Evolutionary conservation across 345 rosid species (phyloP), one percentile per base, ranked within the genome.

Genomic region (Acer yangbiense): DNA sequence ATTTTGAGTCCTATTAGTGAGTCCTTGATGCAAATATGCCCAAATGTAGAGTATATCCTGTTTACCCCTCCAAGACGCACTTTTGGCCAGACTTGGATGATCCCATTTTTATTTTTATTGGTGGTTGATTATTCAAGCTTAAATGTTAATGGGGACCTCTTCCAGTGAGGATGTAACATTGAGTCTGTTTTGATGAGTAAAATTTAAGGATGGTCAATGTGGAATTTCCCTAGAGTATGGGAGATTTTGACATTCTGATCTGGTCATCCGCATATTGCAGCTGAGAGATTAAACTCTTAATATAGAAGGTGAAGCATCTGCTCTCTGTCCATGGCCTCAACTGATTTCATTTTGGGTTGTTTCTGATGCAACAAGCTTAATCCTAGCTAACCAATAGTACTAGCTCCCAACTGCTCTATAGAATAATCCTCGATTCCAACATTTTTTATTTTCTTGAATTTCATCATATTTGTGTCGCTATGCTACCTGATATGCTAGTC

Each of bases 401-500:
- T 70, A 1, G 10, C 4, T 21, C 3, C 20, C 21, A 20, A 71
- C 6, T 71, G 63, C 69, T 74, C 7, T 27, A 25, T 10, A 16
- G 54, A 72, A 55, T 23, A 8, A 39, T 27, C 21, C 7, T 54
- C n/a, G 20, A 50, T 12, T 11, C 35, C 29, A 35, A 27, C 60
- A 14, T 23, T 32, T 44, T 52, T 64, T 65, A 58, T 54, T 9
- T 25, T 39, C 63, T 9, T 57, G 44, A 18, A 46, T 74, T 68
- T 32, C 60, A 12, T 71, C 55, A 18, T 7, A 1, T 68, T 9
- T 67, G 65, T 65, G 69, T 18, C 3, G 0, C 23, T 3, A 3
- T 76, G 55, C 67, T 46, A 27, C n/a, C 25, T 71, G 16, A 13
- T 80, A 69, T 76, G 71, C 63, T 68, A 35, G 14, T 52, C 32